Evolutionary conservation across 257 asterid genomes (phyloP).

Genomic region (Parsonsia alboflavescens): DNA sequence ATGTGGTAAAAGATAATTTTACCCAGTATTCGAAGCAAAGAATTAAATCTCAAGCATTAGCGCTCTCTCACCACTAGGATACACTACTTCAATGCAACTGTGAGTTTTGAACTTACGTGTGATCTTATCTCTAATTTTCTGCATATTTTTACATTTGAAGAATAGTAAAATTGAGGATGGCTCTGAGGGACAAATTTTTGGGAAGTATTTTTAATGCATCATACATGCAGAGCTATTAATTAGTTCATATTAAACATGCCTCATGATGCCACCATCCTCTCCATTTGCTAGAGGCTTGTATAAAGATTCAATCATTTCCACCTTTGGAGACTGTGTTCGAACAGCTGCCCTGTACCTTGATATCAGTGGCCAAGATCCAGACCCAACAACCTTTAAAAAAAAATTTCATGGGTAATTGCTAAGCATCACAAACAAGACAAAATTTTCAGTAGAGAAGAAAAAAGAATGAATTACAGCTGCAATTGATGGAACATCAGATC

Average conservation of each 20-base stretch:
- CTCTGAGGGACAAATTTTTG: background rate
- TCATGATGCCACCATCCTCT: slow-evolving; percentile 84
- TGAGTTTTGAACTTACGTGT: background rate
- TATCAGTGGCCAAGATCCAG: slow-evolving; percentile 86
- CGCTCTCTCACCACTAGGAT: background rate
- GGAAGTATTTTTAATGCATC: background rate
- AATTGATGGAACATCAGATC: slow-evolving; percentile 79
- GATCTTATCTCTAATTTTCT: too few species aligned
- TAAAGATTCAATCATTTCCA: slow-evolving; percentile 80
- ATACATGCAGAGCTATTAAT: slow-evolving; percentile 9
- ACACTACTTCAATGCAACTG: background rate
- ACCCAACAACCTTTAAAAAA: slow-evolving; percentile 70
- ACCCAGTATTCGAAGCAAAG: background rate
- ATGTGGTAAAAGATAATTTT: background rate
- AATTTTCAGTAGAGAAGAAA: slow-evolving; percentile 4
- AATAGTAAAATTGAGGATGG: background rate
- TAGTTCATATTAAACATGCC: slow-evolving; percentile 34
- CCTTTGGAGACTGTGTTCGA: slow-evolving; percentile 71
- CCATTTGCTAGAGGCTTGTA: slow-evolving; percentile 82
- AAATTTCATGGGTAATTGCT: slow-evolving; percentile 11
- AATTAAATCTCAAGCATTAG: too few species aligned
- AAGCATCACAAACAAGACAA: slow-evolving; percentile 15
- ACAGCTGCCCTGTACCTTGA: slow-evolving; percentile 93
- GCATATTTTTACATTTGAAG: background rate
- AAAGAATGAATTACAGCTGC: slow-evolving; percentile 62